Percentiles rank a stretch among this genome's conserved stretches.
phyloP scores from a whole-genome alignment of 108 stramenopile genomes.

The Cyclotella atomus region DNA sequence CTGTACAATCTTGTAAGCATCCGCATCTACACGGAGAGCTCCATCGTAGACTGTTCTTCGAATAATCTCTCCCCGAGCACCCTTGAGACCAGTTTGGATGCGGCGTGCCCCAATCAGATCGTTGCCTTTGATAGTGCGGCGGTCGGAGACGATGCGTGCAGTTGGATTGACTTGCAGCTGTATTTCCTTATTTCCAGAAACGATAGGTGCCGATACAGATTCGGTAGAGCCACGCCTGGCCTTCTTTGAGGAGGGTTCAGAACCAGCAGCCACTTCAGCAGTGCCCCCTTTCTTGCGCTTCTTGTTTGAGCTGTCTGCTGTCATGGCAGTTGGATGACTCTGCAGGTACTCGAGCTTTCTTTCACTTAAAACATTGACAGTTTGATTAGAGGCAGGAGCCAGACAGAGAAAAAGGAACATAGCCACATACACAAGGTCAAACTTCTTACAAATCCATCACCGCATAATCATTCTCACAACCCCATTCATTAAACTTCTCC shows the following conservation, averaged over 20 bases:
- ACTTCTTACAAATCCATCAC: conserved; percentile 51
- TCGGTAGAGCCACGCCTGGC: conserved; percentile 1
- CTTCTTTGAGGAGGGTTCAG: conserved; percentile 10
- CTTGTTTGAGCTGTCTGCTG: conserved; percentile 1
- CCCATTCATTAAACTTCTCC: conserved; percentile 55
- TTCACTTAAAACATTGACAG: conserved; percentile 11
- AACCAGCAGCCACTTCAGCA: neutral
- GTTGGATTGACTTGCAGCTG: conserved; percentile 1
- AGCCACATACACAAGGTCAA: too few species aligned
- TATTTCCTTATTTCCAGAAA: neutral
- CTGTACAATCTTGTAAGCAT: conserved; percentile 47
- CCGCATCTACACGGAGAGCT: conserved; percentile 71
- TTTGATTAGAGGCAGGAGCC: too few species aligned
- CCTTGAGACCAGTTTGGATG: conserved; percentile 72
- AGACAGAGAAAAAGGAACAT: too few species aligned
- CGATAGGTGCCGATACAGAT: neutral
- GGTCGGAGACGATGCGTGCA: conserved; percentile 34
- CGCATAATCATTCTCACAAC: conserved; percentile 51
- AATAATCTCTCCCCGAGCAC: conserved; percentile 58
- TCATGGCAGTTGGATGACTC: neutral
- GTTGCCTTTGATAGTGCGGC: conserved; percentile 16
- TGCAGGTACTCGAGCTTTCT: conserved; percentile 31
- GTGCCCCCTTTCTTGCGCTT: neutral
- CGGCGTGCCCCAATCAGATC: conserved; percentile 61
- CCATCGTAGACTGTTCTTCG: conserved; percentile 74